Conservation (phyloP, 495 filamentous ascomycete genomes). For the Tuber borchii region DNA sequence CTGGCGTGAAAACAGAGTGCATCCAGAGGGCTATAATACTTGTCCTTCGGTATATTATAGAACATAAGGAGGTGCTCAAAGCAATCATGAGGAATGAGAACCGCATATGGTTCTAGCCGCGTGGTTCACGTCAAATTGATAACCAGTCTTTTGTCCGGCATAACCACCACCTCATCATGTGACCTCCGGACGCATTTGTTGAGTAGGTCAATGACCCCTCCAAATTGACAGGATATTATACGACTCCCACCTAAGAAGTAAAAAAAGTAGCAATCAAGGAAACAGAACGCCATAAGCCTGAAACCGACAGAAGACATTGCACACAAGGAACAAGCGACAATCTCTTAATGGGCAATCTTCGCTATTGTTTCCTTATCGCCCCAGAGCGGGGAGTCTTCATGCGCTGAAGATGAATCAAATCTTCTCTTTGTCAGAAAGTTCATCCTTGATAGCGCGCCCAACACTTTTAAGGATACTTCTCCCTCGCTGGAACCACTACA, state of each 20-base stretch:
- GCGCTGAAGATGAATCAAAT: constrained; percentile 71
- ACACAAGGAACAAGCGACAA: constrained; percentile 75
- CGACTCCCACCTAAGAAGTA: constrained; percentile 47
- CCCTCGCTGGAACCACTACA: constrained; percentile 72
- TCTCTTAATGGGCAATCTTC: constrained; percentile 74
- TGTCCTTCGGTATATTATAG: constrained; percentile 83
- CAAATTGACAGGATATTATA: constrained; percentile 59
- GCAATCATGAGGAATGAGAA: constrained; percentile 93
- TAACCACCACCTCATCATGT: constrained; percentile 73
- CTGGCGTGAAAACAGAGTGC: constrained; percentile 64
- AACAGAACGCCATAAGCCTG: constrained; percentile 43
- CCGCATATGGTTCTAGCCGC: constrained; percentile 58
- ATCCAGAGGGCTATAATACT: constrained; percentile 77
- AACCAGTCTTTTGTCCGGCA: constrained; percentile 64
- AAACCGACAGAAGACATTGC: constrained; percentile 57
- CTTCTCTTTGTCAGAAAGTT: constrained; percentile 89
- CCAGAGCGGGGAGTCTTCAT: constrained; percentile 71
- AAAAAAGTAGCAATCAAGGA: constrained; percentile 57
- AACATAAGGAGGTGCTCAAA: constrained; percentile 83
- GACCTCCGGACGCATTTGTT: constrained; percentile 80
- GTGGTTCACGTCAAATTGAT: constrained; percentile 57
- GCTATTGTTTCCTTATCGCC: constrained; percentile 80
- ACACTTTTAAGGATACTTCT: constrained; percentile 84
- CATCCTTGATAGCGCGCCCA: constrained; percentile 84
- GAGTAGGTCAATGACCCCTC: constrained; percentile 83